These are phyloP conservation scores for Orbilia blumenaviensis DNA, from an alignment of 2,329 filamentous ascomycete species.

Conservation along the genomic window DNA sequence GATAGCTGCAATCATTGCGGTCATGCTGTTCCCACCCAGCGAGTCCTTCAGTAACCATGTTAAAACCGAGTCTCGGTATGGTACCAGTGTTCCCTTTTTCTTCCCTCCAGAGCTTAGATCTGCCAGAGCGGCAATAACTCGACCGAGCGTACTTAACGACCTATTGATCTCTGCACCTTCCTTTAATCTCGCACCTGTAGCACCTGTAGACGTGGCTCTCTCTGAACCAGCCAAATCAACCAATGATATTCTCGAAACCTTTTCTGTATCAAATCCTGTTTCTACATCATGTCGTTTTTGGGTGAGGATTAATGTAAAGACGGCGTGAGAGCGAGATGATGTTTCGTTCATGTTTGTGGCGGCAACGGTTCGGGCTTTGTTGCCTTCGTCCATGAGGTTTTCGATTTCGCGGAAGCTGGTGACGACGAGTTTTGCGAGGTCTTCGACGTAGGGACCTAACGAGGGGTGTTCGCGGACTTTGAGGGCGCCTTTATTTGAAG, in stretches of 20 bases:
- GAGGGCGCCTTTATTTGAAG: slow-evolving; percentile 91
- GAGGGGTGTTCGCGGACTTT: slow-evolving; percentile 98
- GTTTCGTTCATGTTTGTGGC: slow-evolving; percentile 99
- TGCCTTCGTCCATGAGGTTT: slow-evolving; percentile 97
- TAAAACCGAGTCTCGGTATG: slow-evolving; percentile 94
- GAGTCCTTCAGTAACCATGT: slow-evolving; percentile 98
- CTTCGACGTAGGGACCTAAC: slow-evolving; percentile 96
- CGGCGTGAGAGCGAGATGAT: slow-evolving; percentile 95
- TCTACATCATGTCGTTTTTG: slow-evolving; percentile 91
- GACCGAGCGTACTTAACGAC: slow-evolving; percentile 92
- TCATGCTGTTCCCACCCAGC: slow-evolving; percentile 97
- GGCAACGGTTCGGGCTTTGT: slow-evolving; percentile 90
- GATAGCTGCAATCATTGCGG: slow-evolving; percentile 98
- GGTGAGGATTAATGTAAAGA: slow-evolving; percentile 94
- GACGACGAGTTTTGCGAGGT: slow-evolving; percentile 93
- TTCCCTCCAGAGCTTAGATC: slow-evolving; percentile 88
- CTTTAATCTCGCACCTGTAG: slow-evolving; percentile 91
- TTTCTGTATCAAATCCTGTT: slow-evolving; percentile 96
- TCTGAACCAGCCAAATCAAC: slow-evolving; percentile 98
- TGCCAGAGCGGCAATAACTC: slow-evolving; percentile 94
- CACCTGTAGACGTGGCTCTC: slow-evolving; percentile 94
- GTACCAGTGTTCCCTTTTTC: slow-evolving; percentile 76
- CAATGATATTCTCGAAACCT: slow-evolving; percentile 96
- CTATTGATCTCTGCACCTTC: slow-evolving; percentile 99
- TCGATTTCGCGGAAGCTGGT: slow-evolving; percentile 95